These are phyloP conservation scores for Zygosaccharomyces pseudorouxii DNA, from an alignment of 805 yeast species.

Conservation along the genomic window DNA sequence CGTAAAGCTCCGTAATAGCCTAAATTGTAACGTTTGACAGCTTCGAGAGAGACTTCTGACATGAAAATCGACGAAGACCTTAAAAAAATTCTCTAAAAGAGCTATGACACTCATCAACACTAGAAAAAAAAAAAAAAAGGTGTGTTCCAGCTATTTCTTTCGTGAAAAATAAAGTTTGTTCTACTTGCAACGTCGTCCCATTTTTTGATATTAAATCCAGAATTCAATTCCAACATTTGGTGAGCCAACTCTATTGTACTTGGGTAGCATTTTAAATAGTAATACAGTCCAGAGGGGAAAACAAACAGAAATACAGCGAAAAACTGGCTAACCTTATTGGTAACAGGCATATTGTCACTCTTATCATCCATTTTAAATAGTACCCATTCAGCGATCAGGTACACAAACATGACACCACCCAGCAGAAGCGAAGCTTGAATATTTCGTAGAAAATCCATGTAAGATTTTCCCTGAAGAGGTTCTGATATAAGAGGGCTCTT, in stretches of 20 bases:
- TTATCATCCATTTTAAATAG: no score
- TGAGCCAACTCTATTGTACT: no score
- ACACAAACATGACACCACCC: neutral
- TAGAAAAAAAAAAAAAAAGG: neutral
- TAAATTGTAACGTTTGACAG: no score
- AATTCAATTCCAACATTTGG: no score
- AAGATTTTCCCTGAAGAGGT: neutral
- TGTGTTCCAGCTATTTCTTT: constrained; percentile 3
- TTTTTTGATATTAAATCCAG: neutral
- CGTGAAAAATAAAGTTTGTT: neutral
- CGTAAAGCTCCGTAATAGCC: no score
- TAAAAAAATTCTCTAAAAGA: constrained; percentile 2
- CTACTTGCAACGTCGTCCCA: constrained; percentile 4
- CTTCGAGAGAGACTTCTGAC: no score
- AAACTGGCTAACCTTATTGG: no score
- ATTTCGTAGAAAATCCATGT: neutral
- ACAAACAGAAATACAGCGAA: no score
- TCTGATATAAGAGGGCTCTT: neutral
- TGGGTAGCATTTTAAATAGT: no score
- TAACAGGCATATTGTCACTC: no score
- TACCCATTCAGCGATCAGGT: no score
- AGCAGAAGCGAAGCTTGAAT: neutral
- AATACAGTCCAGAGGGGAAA: no score
- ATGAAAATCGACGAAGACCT: neutral
- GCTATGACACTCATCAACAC: neutral